Base-by-base conservation (phyloP, 208 protist genomes). In the Balamuthia mandrillaris region DNA sequence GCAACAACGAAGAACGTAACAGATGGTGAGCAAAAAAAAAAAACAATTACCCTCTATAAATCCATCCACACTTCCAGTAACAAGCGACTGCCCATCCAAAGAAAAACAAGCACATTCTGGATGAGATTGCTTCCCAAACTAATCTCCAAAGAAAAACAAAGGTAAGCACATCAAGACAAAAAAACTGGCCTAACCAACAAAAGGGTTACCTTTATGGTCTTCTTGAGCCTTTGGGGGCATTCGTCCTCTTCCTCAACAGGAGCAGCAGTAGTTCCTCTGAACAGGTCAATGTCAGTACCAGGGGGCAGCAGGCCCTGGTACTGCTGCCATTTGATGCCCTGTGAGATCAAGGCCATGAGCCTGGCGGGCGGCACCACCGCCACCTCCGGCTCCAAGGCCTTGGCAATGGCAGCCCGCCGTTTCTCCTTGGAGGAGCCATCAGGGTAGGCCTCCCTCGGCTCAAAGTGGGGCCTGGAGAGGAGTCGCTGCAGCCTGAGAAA, bases 51-150 rank as follows among this genome's bases (percentile, higher is more conserved):
- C n/a, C n/a, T n/a, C 81, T 16, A 86, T 47, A 29, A 86, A 86
- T 14, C 81, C 81, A 39, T 86, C 81, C 12, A 86, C 81, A 45
- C 81, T 86, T n/a, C 81, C 81, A 12, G 81, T 78, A n/a, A 77
- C 58, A 16, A 86, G 61, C 29, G 65, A 86, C 60, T 78, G 81
- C 6, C 81, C 81, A 45, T 86, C 81, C 41, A 49, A 39, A 12
- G 81, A 78, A n/a, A 86, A 86, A 14, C 44, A 35, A 27, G 61
- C 81, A 2, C 39, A 35, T n/a, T 86, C 81, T n/a, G 81, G 61
- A n/a, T 86, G 81, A 33, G 81, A 86, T 39, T 86, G 72, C 16
- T 27, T 51, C 7, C 61, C 61, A 58, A 86, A 86, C 81, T 85
- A 47, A 21, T 29, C 9, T 54, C n/a, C 2, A 60, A 78, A 37